A percentile compares a stretch with the other conserved stretches of the same genome.
Conservation (phyloP, 192 early-diverging fungal species). For the Mortierella antarctica region DNA sequence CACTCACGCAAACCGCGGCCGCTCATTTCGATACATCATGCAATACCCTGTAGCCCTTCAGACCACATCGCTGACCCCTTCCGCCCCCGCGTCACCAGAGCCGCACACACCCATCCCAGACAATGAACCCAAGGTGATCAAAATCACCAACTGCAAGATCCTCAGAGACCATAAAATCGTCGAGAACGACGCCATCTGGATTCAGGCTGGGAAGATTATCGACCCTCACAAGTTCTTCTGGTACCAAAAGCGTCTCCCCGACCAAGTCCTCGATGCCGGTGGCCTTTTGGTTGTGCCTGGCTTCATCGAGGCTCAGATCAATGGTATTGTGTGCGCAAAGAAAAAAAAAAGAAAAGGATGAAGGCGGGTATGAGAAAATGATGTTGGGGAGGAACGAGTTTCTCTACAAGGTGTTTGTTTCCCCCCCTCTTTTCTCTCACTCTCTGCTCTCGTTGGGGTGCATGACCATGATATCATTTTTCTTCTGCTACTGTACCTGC, state of each 20-base stretch:
- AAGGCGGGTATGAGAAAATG: neutral
- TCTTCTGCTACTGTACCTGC: no score
- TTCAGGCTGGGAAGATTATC: conserved; percentile 82
- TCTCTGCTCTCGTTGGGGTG: no score
- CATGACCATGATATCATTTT: no score
- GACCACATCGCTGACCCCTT: conserved; percentile 13
- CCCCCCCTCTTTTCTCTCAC: no score
- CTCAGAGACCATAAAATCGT: conserved; percentile 80
- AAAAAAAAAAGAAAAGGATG: conserved; percentile 1
- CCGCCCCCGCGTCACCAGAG: conserved; percentile 37
- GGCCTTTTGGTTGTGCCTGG: conserved; percentile 82
- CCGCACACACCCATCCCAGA: conserved; percentile 42
- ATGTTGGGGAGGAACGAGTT: no score
- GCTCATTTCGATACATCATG: conserved; percentile 15
- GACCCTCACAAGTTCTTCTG: conserved; percentile 80
- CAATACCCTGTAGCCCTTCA: conserved; percentile 50
- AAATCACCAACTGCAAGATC: conserved; percentile 82
- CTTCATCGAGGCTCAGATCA: conserved; percentile 85
- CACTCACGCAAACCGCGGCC: neutral
- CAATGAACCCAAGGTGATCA: conserved; percentile 55
- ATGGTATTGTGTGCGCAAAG: conserved; percentile 55
- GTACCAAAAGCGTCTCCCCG: conserved; percentile 69
- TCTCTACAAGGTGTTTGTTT: no score
- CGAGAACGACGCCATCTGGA: conserved; percentile 77
- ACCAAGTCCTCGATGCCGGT: conserved; percentile 76